These are phyloP conservation scores for Brassica nigra DNA, from an alignment of 345 rosid species.

Conservation along the genomic window DNA sequence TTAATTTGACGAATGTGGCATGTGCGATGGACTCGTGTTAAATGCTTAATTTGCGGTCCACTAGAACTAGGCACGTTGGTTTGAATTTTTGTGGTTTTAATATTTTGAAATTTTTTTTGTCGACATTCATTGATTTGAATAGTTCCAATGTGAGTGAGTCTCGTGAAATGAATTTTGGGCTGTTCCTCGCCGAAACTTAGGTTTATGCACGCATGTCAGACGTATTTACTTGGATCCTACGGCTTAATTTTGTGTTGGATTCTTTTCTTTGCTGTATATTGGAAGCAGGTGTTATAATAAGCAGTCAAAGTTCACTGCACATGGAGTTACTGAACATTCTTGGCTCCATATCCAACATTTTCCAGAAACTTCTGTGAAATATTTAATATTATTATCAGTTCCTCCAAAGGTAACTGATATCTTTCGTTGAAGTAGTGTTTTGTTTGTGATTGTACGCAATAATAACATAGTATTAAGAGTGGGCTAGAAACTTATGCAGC, in stretches of 20 bases:
- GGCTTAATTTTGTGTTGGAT: conserved; percentile 25
- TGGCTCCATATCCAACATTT: conserved; percentile 47
- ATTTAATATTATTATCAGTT: neutral
- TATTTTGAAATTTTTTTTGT: neutral
- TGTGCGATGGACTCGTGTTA: neutral
- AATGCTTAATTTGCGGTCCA: neutral
- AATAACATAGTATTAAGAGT: neutral
- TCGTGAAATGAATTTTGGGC: neutral
- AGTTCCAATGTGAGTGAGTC: conserved; percentile 19
- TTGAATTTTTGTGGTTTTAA: neutral
- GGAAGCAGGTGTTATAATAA: conserved; percentile 25
- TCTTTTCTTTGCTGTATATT: conserved; percentile 16
- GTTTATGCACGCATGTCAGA: conserved; percentile 18
- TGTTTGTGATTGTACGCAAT: conserved; percentile 10
- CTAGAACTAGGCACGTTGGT: neutral
- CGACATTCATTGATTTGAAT: conserved; percentile 4
- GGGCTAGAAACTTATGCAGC: conserved; percentile 14
- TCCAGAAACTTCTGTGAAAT: conserved; percentile 37
- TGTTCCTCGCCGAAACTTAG: neutral
- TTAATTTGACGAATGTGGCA: neutral
- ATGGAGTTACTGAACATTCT: conserved; percentile 45
- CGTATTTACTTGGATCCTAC: conserved; percentile 28
- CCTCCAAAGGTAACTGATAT: neutral
- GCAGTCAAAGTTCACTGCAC: conserved; percentile 38
- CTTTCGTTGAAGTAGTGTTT: neutral